Conservation (phyloP, 495 filamentous ascomycete genomes). For the Tuber umbilicatum region DNA sequence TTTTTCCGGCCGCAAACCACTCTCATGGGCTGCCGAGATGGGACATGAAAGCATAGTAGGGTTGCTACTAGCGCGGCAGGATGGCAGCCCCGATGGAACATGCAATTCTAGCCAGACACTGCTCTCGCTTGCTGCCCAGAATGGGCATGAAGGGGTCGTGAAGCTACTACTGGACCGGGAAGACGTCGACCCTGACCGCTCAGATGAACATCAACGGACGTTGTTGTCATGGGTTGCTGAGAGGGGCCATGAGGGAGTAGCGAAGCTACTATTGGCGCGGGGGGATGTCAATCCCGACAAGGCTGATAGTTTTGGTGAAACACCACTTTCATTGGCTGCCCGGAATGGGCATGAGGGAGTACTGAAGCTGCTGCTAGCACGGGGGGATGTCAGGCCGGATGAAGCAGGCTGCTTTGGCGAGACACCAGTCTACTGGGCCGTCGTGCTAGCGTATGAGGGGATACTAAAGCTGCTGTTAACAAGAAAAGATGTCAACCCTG, state of each 20-base stretch:
- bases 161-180: not conserved
- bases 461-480: not conserved
- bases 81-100: not conserved
- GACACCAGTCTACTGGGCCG: not conserved
- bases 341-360: slow-evolving; percentile 43
- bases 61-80: not conserved
- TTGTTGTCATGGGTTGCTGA: not conserved
- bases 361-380: slow-evolving; percentile 21
- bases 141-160: not conserved
- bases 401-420: not conserved
- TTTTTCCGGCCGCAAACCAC: not conserved
- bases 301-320: slow-evolving; percentile 36
- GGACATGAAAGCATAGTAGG: not conserved
- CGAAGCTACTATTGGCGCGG: slow-evolving; percentile 32
- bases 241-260: slow-evolving; percentile 35
- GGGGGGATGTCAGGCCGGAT: not conserved
- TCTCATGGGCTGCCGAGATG: not conserved
- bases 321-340: slow-evolving; percentile 45
- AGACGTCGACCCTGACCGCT: not conserved
- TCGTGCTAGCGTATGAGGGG: not conserved
- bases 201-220: not conserved
- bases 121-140: not conserved
- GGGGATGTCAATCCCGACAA: slow-evolving; percentile 18
- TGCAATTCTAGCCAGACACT: not conserved
- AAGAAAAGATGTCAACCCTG: not conserved